Base-by-base conservation (phyloP, 352 stramenopile species). In the Globisporangium megalacanthum region DNA sequence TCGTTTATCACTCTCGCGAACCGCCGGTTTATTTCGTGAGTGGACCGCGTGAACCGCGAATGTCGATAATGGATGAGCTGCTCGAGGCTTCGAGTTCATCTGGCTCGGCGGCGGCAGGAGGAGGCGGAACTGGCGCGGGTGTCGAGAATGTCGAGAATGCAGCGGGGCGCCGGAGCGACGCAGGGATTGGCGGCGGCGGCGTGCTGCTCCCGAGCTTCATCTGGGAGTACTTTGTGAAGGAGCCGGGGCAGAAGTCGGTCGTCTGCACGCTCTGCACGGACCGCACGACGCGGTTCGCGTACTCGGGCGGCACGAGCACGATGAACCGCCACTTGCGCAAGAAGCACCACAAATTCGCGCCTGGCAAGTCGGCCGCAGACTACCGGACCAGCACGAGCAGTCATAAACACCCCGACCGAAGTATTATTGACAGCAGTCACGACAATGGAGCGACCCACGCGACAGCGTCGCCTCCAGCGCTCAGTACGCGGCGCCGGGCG, bases 171-270 rank as follows among this genome's bases (percentile, higher is more conserved):
- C 37, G 35, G 53, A 45, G 50, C 20, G 36, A 39, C 41, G 54
- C 17, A 41, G 45, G 51, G 3, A 47, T 33, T 45, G 20, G 44
- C 31, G 45, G 42, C 44, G 49, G 49, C 4, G 61, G 68, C 39
- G 41, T 53, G 25, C 69, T 76, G 58, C 69, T 91, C 29, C 81
- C 83, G 31, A 85, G 70, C 52, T 92, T 90, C 68, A 92, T 92
- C 52, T 92, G 83, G 83, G 79, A 92, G 69, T 89, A 88, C 60
- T 92, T 92, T 60, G 66, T 89, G 52, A 89, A 89, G 56, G 79
- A 89, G 56, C 62, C 68, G 39, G 86, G 72, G 25, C 79, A 78
- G 50, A 92, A 92, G 65, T 92, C 76, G 58, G 80, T 92, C 15
- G 71, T 89, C 15, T 92, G 83, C 62, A 88, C 79, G 46, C 58